Percentiles rank a stretch among this genome's conserved stretches.
phyloP scores from a whole-genome alignment of 2,329 filamentous ascomycete genomes.

The Fusarium cicatricum region DNA sequence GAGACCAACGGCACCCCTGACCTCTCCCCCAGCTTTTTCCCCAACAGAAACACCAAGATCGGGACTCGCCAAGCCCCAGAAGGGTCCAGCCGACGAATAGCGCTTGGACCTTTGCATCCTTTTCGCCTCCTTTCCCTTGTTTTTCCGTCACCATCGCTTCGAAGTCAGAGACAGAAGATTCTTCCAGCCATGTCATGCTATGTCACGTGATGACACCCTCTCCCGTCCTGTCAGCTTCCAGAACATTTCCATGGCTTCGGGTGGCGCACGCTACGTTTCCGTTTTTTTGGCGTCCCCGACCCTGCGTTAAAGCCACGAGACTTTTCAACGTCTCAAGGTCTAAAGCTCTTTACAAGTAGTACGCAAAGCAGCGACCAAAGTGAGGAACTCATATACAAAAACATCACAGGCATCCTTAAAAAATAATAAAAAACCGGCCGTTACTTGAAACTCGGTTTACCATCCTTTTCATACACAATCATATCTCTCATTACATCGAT shows the following conservation, averaged over 20 bases:
- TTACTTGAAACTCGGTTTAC: background rate
- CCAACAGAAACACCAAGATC: constrained; percentile 42
- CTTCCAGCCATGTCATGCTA: background rate
- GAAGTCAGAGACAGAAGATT: too few relatives aligned
- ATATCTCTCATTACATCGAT: background rate
- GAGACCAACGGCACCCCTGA: background rate
- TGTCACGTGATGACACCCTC: constrained; percentile 23
- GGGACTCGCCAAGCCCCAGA: constrained; percentile 34
- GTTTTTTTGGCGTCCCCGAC: too few relatives aligned
- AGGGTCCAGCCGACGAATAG: constrained; percentile 18
- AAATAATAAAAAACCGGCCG: background rate
- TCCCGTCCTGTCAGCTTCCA: constrained; percentile 7
- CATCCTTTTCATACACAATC: background rate
- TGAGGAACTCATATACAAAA: too few relatives aligned
- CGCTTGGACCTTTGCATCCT: constrained; percentile 10
- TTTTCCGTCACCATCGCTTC: background rate
- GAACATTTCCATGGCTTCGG: constrained; percentile 15
- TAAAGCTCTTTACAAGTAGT: too few relatives aligned
- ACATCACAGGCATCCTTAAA: too few relatives aligned
- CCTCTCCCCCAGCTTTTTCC: constrained; percentile 39
- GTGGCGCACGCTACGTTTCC: constrained; percentile 6
- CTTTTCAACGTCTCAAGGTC: background rate
- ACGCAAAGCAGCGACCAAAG: too few relatives aligned
- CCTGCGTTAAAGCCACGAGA: background rate
- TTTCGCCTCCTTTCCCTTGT: constrained; percentile 11